A percentile compares a stretch with the other conserved stretches of the same genome.
These are phyloP conservation scores for Zygotorulaspora sp. DNA, from an alignment of 805 yeast genomes.

Conservation along the genomic window DNA sequence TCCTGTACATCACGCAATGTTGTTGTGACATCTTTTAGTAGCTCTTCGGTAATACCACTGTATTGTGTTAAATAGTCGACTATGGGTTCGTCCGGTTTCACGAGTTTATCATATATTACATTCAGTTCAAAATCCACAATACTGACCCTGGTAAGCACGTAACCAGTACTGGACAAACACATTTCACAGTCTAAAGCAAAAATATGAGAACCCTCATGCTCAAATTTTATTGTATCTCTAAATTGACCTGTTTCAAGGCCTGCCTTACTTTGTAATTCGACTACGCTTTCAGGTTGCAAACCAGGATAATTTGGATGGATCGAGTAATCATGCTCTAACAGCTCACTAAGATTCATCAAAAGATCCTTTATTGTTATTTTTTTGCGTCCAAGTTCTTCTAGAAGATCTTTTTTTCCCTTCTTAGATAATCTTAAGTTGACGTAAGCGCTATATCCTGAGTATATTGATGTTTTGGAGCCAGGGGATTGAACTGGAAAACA, in stretches of 20 bases:
- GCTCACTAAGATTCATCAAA: conserved; percentile 44
- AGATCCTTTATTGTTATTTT: conserved; percentile 50
- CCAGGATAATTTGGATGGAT: conserved; percentile 43
- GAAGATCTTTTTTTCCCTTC: conserved; percentile 46
- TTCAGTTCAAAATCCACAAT: conserved; percentile 59
- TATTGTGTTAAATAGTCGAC: conserved; percentile 76
- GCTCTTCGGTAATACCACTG: conserved; percentile 81
- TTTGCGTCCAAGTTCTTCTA: conserved; percentile 27
- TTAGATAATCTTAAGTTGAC: conserved; percentile 53
- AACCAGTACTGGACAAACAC: conserved; percentile 61
- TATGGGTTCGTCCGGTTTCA: conserved; percentile 71
- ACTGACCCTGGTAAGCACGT: conserved; percentile 73
- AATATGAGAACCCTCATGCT: conserved; percentile 56
- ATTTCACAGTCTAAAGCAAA: conserved; percentile 93
- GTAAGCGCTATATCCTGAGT: conserved; percentile 52
- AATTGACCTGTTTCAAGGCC: conserved; percentile 33
- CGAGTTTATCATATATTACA: conserved; percentile 65
- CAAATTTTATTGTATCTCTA: conserved; percentile 50
- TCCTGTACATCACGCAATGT: conserved; percentile 64
- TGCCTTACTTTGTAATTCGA: conserved; percentile 12
- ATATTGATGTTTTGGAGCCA: conserved; percentile 56
- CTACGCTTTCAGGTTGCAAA: conserved; percentile 9
- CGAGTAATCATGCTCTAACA: conserved; percentile 54
- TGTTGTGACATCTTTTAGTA: conserved; percentile 56
- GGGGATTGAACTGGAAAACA: conserved; percentile 56